These are phyloP conservation scores for Trichoderma cornu-damae DNA, from an alignment of 2,329 filamentous ascomycete species.

Conservation along the genomic window DNA sequence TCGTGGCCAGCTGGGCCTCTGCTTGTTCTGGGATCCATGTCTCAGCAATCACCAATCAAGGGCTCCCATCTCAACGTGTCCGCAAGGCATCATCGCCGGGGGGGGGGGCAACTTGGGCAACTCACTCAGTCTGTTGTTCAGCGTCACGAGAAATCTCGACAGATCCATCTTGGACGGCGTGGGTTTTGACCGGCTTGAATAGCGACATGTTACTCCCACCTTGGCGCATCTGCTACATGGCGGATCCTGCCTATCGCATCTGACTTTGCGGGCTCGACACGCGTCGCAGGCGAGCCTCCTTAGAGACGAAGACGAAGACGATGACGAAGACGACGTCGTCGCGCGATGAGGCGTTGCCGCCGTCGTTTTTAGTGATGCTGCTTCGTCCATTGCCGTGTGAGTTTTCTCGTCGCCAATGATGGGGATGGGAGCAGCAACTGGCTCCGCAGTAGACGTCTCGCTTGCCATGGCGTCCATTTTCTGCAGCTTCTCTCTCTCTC, in stretches of 20 bases:
- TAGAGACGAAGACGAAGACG: neutral
- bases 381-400: neutral
- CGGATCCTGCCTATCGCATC: slow-evolving; percentile 12
- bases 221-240: slow-evolving; percentile 8
- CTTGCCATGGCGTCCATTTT: neutral
- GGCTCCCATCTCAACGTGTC: neutral
- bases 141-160: neutral
- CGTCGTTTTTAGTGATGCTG: neutral
- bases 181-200: slow-evolving; percentile 9
- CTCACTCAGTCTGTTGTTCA: slow-evolving; percentile 5
- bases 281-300: slow-evolving; percentile 7
- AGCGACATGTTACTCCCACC: slow-evolving; percentile 9
- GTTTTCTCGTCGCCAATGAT: neutral
- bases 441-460: neutral
- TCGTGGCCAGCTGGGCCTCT: slow-evolving; percentile 10
- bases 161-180: slow-evolving; percentile 9
- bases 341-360: neutral
- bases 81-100: neutral
- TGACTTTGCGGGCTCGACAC: slow-evolving; percentile 10
- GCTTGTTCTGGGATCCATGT: neutral
- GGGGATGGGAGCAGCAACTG: neutral
- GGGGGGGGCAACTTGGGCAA: no score
- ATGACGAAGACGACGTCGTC: neutral
- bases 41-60: neutral
- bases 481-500: neutral